Evolutionary conservation across 2,329 filamentous ascomycete genomes (phyloP), one percentile per base, ranked within the genome.

Genomic region (Neofusicoccum sp.): DNA sequence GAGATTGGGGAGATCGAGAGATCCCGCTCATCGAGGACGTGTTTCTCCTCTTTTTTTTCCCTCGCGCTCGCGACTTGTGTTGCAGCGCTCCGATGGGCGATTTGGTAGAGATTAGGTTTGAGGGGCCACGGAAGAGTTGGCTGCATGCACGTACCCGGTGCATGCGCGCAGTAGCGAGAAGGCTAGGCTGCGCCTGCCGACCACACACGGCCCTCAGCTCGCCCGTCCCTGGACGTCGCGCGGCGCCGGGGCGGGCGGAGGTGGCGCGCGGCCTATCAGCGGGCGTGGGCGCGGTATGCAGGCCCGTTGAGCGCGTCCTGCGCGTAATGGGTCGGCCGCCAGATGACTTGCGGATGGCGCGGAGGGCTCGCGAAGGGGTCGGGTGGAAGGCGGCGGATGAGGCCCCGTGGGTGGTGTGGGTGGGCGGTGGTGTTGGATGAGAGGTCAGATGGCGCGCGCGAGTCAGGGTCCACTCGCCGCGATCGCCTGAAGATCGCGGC

Each of bases 271-370:
- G 54, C 41, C 54, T 56, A 43, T 56, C 50, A 56, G 22, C 6
- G 28, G 28, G 11, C 2, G 11, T 22, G 12, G 16, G 37, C 39
- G 14, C 22, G 39, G 11, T 7, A 44, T 58, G 54, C 54, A 45
- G 39, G 41, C 41, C 29, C 54, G 41, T 58, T 58, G 54, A 34
- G 54, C 54, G 54, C 54, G 54, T 58, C 54, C 54, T 58, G 54
- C 54, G 54, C 54, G 54, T 45, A 58, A 58, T 58, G 31, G 16
- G 44, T 29, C 16, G 9, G 7, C 7, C 12, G n/a, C 39, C 52
- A 29, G 52, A 22, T 6, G 37, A 37, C 37, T 36, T 36, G 28
- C 14, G 9, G 50, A 22, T 36, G 11, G 37, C 12, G 34, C 52
- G 33, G 29, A 44, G 43, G 52, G 44, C 37, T 39, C 14, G 52